Conservation (phyloP, 2,329 filamentous ascomycete species). For the Aspergillus ochraceus region DNA sequence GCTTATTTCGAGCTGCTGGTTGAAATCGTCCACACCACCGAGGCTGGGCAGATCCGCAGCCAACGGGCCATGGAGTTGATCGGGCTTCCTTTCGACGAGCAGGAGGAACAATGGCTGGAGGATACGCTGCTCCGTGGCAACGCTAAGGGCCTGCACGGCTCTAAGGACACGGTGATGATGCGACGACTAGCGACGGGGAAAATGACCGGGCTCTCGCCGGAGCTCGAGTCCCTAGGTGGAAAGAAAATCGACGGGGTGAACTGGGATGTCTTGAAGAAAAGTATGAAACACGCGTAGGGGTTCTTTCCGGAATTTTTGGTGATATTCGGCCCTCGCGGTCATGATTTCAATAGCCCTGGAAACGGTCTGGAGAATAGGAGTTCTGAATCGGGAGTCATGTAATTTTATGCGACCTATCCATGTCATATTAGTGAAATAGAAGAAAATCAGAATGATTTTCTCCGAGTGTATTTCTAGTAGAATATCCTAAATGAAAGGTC, state of each 20-base stretch:
- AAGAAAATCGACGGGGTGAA: conserved; percentile 51
- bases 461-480: too few species aligned
- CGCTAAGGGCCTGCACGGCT: conserved; percentile 63
- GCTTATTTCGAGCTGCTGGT: conserved; percentile 68
- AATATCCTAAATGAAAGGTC: too few species aligned
- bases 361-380: conserved; percentile 20
- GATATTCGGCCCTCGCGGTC: background rate
- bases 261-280: conserved; percentile 50
- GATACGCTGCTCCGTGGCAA: conserved; percentile 65
- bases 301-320: conserved; percentile 10
- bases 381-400: conserved; percentile 13
- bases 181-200: conserved; percentile 68
- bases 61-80: conserved; percentile 68
- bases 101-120: conserved; percentile 75
- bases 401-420: conserved; percentile 7
- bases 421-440: background rate
- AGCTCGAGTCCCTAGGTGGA: conserved; percentile 42
- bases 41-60: conserved; percentile 44
- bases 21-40: conserved; percentile 53
- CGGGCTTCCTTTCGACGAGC: conserved; percentile 67
- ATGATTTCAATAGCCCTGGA: conserved; percentile 12
- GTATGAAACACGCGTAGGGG: conserved; percentile 29
- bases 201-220: conserved; percentile 30
- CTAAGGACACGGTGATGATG: conserved; percentile 73
- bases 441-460: background rate